phyloP scores from a whole-genome alignment of 345 rosid species.

The Toxicodendron radicans region DNA sequence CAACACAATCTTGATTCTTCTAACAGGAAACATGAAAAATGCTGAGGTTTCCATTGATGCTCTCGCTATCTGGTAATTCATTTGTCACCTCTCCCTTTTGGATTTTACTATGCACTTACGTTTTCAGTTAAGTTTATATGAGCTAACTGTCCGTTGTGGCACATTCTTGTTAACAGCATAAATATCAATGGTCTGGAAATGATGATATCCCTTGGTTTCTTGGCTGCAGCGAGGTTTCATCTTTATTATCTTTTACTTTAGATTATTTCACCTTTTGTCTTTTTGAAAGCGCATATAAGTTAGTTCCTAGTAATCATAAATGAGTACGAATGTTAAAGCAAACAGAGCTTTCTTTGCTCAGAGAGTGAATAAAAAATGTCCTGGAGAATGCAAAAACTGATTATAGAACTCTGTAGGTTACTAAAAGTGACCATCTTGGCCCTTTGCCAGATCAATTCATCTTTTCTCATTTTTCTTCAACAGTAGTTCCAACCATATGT shows the following conservation, averaged over 20 bases:
- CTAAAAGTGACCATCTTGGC: too few species aligned
- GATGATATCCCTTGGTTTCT: slow-evolving; percentile 83
- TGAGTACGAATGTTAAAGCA: too few species aligned
- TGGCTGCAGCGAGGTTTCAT: slow-evolving; percentile 69
- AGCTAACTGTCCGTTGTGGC: neutral
- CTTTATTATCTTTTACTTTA: neutral
- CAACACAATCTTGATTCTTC: slow-evolving; percentile 65
- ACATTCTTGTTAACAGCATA: slow-evolving; percentile 40
- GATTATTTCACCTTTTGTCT: too few species aligned
- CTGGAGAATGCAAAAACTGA: too few species aligned
- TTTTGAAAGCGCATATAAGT: too few species aligned
- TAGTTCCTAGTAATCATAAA: too few species aligned
- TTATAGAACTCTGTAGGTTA: too few species aligned
- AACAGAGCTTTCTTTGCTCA: too few species aligned
- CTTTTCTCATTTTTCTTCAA: too few species aligned
- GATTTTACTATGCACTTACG: neutral
- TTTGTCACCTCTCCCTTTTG: neutral
- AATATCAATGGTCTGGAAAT: slow-evolving; percentile 76
- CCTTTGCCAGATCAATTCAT: too few species aligned
- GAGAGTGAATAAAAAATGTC: too few species aligned
- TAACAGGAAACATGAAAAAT: slow-evolving; percentile 65
- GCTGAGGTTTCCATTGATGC: slow-evolving; percentile 81
- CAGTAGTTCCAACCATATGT: neutral
- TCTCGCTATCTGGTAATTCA: slow-evolving; percentile 67
- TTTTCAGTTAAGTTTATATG: neutral